These are phyloP conservation scores for Syzygium aqueum DNA, from an alignment of 345 rosid genomes.

Conservation along the genomic window DNA sequence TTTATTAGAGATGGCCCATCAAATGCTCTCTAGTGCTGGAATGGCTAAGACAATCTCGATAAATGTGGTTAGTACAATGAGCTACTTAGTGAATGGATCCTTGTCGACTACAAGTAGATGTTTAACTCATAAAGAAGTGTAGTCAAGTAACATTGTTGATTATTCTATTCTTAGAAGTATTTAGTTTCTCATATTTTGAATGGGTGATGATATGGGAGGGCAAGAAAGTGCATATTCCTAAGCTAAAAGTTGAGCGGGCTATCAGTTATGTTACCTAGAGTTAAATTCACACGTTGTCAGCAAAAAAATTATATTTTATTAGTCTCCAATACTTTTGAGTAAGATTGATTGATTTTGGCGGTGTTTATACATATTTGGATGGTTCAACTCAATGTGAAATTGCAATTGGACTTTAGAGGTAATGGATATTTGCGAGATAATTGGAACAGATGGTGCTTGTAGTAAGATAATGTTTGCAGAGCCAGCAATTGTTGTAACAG, in stretches of 20 bases:
- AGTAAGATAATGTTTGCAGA: background rate
- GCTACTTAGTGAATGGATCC: background rate
- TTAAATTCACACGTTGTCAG: background rate
- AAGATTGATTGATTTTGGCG: background rate
- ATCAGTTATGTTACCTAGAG: rapidly evolving
- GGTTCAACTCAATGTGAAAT: background rate
- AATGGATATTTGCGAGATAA: background rate
- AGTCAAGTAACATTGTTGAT: background rate
- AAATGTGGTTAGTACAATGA: background rate
- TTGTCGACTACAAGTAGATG: background rate
- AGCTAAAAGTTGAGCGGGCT: background rate
- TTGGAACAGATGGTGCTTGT: background rate
- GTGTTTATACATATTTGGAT: background rate
- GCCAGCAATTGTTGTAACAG: background rate
- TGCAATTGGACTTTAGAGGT: background rate
- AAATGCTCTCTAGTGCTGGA: background rate
- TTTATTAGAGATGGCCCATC: background rate
- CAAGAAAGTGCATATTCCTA: background rate
- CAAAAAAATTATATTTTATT: background rate
- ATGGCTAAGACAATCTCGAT: background rate
- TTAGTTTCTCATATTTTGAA: background rate
- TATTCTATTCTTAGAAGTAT: background rate
- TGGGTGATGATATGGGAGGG: background rate
- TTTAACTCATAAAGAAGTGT: background rate
- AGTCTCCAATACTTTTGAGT: background rate